These are phyloP conservation scores for Remersonia thermophila DNA, from an alignment of 2,329 filamentous ascomycete genomes.

Conservation along the genomic window DNA sequence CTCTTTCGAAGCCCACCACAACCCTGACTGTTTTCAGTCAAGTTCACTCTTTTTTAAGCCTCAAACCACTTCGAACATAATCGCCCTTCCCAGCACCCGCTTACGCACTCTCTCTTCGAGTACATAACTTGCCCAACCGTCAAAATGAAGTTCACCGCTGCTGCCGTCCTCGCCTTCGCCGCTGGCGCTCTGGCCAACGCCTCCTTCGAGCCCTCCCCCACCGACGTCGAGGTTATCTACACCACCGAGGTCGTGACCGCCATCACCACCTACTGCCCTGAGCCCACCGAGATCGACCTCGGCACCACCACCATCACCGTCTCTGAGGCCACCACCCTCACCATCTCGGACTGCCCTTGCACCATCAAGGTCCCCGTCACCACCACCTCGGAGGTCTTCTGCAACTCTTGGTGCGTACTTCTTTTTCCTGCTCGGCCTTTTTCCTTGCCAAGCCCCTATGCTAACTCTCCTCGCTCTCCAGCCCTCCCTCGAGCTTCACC, in stretches of 20 bases:
- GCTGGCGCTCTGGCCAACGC: constrained; percentile 36
- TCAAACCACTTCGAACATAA: constrained; percentile 17
- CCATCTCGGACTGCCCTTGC: constrained; percentile 62
- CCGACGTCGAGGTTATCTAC: constrained; percentile 32
- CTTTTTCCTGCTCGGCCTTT: background rate
- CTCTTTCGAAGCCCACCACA: constrained; percentile 20
- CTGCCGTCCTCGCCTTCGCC: constrained; percentile 37
- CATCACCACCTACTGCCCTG: constrained; percentile 63
- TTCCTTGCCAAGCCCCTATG: background rate
- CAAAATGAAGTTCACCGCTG: constrained; percentile 54
- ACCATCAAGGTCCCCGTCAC: constrained; percentile 49
- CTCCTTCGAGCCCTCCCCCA: constrained; percentile 18
- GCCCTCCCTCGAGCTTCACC: constrained; percentile 20
- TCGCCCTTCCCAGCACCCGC: no score
- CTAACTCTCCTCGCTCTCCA: constrained; percentile 20
- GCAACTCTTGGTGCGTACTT: constrained; percentile 39
- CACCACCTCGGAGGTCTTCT: constrained; percentile 39
- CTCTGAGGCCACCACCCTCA: constrained; percentile 54
- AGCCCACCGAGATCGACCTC: constrained; percentile 50
- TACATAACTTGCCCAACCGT: constrained; percentile 30
- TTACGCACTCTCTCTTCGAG: background rate
- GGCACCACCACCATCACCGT: constrained; percentile 56
- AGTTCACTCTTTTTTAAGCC: constrained; percentile 41
- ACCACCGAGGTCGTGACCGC: constrained; percentile 54
- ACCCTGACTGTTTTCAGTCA: constrained; percentile 44